A percentile compares a stretch with the other conserved stretches of the same genome.
These are phyloP conservation scores for Ceratocystis variospora DNA, from an alignment of 2,329 filamentous ascomycete genomes.

Conservation along the genomic window DNA sequence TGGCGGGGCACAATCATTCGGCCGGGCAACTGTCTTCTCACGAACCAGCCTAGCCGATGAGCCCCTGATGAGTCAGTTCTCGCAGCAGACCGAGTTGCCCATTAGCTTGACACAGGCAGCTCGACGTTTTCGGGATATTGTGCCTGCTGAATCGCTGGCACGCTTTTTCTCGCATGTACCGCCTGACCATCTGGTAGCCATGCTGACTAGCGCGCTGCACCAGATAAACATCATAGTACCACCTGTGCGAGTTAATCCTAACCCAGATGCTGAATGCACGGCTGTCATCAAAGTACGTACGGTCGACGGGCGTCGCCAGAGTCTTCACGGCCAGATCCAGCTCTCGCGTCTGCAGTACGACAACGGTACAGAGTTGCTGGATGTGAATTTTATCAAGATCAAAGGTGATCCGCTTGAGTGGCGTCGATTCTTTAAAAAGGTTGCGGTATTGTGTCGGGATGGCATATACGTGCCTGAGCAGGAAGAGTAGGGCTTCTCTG, in stretches of 20 bases:
- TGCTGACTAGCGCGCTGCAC: slow-evolving; percentile 69
- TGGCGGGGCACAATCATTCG: neutral
- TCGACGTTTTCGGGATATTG: slow-evolving; percentile 76
- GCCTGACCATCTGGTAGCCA: slow-evolving; percentile 59
- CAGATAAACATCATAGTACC: slow-evolving; percentile 68
- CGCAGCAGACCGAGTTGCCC: slow-evolving; percentile 61
- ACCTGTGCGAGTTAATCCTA: slow-evolving; percentile 31
- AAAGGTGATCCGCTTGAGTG: slow-evolving; percentile 96
- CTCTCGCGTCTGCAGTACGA: slow-evolving; percentile 51
- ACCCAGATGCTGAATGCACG: slow-evolving; percentile 24
- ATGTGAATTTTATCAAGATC: slow-evolving; percentile 83
- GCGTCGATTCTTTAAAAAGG: slow-evolving; percentile 91
- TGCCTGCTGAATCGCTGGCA: slow-evolving; percentile 74
- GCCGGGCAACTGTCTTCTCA: slow-evolving; percentile 26
- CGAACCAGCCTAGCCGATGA: slow-evolving; percentile 65
- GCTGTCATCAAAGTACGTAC: slow-evolving; percentile 60
- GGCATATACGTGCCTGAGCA: slow-evolving; percentile 49
- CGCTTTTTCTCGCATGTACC: slow-evolving; percentile 83
- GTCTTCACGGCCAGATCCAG: slow-evolving; percentile 59
- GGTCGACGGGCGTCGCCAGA: slow-evolving; percentile 56
- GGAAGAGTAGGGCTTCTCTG: slow-evolving; percentile 16
- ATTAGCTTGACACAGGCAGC: slow-evolving; percentile 80
- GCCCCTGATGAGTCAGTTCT: slow-evolving; percentile 77
- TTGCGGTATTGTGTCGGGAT: slow-evolving; percentile 78
- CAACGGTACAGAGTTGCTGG: slow-evolving; percentile 49